Evolutionary conservation across 1,139 yeast species (phyloP).

Genomic region (Pichia sorboxylosa): DNA sequence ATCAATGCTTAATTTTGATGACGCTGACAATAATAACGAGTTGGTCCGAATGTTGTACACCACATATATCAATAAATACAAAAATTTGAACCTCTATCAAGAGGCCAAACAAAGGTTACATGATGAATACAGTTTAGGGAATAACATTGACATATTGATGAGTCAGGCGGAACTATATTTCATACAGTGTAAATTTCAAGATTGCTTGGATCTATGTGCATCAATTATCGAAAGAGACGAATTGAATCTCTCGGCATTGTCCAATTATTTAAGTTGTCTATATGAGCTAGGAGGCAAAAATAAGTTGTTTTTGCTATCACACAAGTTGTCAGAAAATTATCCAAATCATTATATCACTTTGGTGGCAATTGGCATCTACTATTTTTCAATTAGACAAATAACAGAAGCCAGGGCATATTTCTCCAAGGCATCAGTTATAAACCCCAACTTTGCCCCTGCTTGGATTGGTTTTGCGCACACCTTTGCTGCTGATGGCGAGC

Average conservation of each 20-base stretch:
- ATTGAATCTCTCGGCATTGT: slow-evolving; percentile 61
- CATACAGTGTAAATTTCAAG: slow-evolving; percentile 69
- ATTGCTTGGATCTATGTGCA: slow-evolving; percentile 69
- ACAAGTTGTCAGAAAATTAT: slow-evolving; percentile 74
- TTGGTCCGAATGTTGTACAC: slow-evolving; percentile 67
- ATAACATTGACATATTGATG: slow-evolving; percentile 57
- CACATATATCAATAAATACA: slow-evolving; percentile 63
- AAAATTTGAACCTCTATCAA: slow-evolving; percentile 44
- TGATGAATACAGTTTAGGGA: slow-evolving; percentile 62
- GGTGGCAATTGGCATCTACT: slow-evolving; percentile 89
- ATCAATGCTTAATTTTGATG: slow-evolving; percentile 54
- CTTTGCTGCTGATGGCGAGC: slow-evolving; percentile 95
- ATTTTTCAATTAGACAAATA: slow-evolving; percentile 61
- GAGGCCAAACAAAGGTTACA: slow-evolving; percentile 57
- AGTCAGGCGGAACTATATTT: slow-evolving; percentile 64
- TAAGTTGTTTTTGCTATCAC: slow-evolving; percentile 70
- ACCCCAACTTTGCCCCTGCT: slow-evolving; percentile 88
- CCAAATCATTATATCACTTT: slow-evolving; percentile 81
- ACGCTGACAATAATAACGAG: slow-evolving; percentile 72
- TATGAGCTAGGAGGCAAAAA: slow-evolving; percentile 79
- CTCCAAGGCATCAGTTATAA: slow-evolving; percentile 77
- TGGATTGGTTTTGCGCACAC: slow-evolving; percentile 99
- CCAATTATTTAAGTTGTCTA: slow-evolving; percentile 73
- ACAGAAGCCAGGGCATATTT: slow-evolving; percentile 80
- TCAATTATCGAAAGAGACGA: slow-evolving; percentile 45